phyloP scores from a whole-genome alignment of 352 stramenopile species.

The Elongisporangium undulatum region DNA sequence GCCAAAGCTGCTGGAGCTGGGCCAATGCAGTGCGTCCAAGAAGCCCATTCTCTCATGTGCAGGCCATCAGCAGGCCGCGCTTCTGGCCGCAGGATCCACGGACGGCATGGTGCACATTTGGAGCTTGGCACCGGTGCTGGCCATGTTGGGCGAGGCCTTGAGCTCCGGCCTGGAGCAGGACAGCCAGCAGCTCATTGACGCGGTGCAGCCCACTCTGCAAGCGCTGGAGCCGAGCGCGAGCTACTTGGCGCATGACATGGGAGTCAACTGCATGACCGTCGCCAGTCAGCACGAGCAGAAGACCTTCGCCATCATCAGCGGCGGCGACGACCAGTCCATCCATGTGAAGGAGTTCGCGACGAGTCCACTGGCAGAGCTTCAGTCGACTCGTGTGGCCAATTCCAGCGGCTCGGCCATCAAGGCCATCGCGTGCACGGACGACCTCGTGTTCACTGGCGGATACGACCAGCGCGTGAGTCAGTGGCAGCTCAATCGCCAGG shows the following conservation, averaged over 20 bases:
- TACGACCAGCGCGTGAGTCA: constrained; percentile 86
- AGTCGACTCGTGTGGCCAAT: constrained; percentile 30
- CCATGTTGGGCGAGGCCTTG: constrained; percentile 6
- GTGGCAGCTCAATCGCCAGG: constrained; percentile 28
- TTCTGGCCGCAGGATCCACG: constrained; percentile 75
- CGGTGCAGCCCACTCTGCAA: constrained; percentile 11
- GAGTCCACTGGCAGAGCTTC: neutral
- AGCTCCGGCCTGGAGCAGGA: constrained; percentile 4
- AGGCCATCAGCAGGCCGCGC: constrained; percentile 30
- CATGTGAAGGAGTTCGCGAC: constrained; percentile 28
- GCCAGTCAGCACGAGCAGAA: constrained; percentile 15
- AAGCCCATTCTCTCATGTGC: constrained; percentile 81
- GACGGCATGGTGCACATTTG: constrained; percentile 79
- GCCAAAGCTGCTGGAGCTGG: constrained; percentile 31
- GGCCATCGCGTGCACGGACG: constrained; percentile 32
- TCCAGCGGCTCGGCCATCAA: constrained; percentile 84
- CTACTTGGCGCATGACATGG: constrained; percentile 85
- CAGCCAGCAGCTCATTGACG: constrained; percentile 3
- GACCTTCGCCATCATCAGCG: constrained; percentile 63
- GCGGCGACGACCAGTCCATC: constrained; percentile 80
- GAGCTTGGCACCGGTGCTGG: constrained; percentile 35
- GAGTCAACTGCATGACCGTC: constrained; percentile 60
- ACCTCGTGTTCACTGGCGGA: constrained; percentile 55
- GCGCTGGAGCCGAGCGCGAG: constrained; percentile 31
- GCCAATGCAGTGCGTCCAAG: constrained; percentile 50